phyloP scores from a whole-genome alignment of 805 yeast genomes.

The Cyberlindnera mrakii region DNA sequence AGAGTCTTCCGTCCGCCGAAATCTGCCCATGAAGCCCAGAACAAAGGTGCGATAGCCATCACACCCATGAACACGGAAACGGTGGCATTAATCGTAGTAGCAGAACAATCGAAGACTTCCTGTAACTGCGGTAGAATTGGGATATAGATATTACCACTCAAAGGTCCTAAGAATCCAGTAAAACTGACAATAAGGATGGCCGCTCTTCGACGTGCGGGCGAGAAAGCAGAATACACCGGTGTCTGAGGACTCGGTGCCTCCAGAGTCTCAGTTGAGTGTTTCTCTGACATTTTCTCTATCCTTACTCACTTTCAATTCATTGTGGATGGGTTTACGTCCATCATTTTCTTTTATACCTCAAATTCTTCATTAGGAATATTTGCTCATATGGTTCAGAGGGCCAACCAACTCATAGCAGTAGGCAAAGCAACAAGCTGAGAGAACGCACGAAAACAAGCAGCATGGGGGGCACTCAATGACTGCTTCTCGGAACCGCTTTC shows the following conservation, averaged over 20 bases:
- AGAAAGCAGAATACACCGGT: conserved; percentile 27
- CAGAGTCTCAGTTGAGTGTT: neutral
- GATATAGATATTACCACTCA: conserved; percentile 51
- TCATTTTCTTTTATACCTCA: no score
- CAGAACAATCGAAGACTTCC: conserved; percentile 33
- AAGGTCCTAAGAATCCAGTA: conserved; percentile 51
- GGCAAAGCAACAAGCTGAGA: no score
- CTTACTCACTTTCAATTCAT: no score
- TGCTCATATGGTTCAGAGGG: no score
- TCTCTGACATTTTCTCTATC: neutral
- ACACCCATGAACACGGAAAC: conserved; percentile 53
- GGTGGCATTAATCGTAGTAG: conserved; percentile 44
- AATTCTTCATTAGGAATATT: no score
- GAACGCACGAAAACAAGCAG: no score
- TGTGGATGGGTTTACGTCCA: no score
- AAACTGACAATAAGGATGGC: conserved; percentile 35
- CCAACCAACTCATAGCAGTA: no score
- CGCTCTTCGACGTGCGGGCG: conserved; percentile 27
- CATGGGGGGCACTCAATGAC: no score
- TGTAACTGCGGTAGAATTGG: conserved; percentile 45
- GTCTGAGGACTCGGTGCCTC: neutral
- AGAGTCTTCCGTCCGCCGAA: conserved; percentile 61
- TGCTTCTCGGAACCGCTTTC: no score
- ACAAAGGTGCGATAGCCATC: conserved; percentile 48
- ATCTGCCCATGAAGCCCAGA: conserved; percentile 54